These are phyloP conservation scores for Penicillium canescens DNA, from an alignment of 495 filamentous ascomycete genomes.

Conservation along the genomic window DNA sequence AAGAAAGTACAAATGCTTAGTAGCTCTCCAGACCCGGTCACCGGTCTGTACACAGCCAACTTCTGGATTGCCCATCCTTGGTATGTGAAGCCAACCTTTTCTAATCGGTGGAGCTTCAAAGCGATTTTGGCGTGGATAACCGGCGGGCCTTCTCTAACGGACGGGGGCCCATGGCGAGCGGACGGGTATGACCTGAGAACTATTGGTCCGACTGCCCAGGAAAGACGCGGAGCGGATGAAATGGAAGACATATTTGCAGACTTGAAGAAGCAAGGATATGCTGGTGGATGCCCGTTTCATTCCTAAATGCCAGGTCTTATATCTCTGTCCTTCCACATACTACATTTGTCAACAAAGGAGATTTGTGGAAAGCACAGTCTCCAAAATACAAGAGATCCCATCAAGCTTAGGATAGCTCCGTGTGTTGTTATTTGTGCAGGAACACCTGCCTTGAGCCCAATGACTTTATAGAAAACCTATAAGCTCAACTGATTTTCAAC, in stretches of 20 bases:
- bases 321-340: background rate
- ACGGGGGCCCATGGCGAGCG: slow-evolving; percentile 11
- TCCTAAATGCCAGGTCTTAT: background rate
- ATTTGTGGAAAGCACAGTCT: too few relatives aligned
- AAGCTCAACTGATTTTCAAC: too few relatives aligned
- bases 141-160: too few relatives aligned
- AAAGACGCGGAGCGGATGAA: slow-evolving; percentile 47
- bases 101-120: slow-evolving; percentile 45
- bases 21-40: slow-evolving; percentile 22
- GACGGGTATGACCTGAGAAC: slow-evolving; percentile 53
- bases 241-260: background rate
- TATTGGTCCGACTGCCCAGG: slow-evolving; percentile 49
- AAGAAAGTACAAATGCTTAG: too few relatives aligned
- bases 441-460: too few relatives aligned
- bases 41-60: slow-evolving; percentile 10
- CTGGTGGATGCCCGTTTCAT: slow-evolving; percentile 13
- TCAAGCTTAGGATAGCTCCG: too few relatives aligned
- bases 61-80: slow-evolving; percentile 39
- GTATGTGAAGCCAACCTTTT: slow-evolving; percentile 51
- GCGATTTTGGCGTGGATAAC: slow-evolving; percentile 41
- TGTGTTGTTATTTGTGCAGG: too few relatives aligned
- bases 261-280: too few relatives aligned
- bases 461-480: too few relatives aligned
- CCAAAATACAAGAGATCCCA: too few relatives aligned
- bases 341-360: too few relatives aligned